Evolutionary conservation across 495 filamentous ascomycete genomes (phyloP), one percentile per base, ranked within the genome.

Genomic region (Penicillium riverlandense): DNA sequence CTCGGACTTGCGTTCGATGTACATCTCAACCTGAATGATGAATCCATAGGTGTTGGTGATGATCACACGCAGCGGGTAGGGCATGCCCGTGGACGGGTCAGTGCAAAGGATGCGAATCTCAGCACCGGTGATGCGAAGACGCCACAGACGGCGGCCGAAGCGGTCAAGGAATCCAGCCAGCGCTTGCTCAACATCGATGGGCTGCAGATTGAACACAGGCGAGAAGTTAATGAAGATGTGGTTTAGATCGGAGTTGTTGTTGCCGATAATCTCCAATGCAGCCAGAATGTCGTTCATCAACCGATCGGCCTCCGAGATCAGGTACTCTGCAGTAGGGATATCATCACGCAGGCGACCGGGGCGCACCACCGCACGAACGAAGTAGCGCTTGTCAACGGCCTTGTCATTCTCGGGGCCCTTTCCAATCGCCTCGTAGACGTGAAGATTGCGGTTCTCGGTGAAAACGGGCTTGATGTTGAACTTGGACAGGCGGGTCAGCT

Each of bases 191-290:
- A 98, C 90, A 70, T 96, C 91, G 43, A 80, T 65, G 9, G 92
- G 90, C 60, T 86, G 73, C 32, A 98, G 78, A 57, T 90, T 88
- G 81, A 98, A 97, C 40, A 96, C 86, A 9, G 85, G 85, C 0
- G 86, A 88, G 74, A 98, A 98, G 77, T 98, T 96, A 74, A 98
- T 89, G 77, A 97, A 98, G 78, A 98, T 95, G 73, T 98, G 94
- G 74, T 98, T 98, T 55, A 98, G 76, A 75, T 98, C 92, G 37
- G 92, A 96, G 75, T 95, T 91, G 77, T 95, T 97, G 77, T 94
- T 95, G 45, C 94, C 94, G 56, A 96, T 90, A 54, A 98, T 94
- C 77, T 98, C 92, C 43, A 98, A 70, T 12, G 92, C 94, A 65
- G 97, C 92, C 38, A 98, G 76, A 61, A 98, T 97, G 59, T 98